Conservation (phyloP, 2,329 filamentous ascomycete species). For the Aspergillus sp. region DNA sequence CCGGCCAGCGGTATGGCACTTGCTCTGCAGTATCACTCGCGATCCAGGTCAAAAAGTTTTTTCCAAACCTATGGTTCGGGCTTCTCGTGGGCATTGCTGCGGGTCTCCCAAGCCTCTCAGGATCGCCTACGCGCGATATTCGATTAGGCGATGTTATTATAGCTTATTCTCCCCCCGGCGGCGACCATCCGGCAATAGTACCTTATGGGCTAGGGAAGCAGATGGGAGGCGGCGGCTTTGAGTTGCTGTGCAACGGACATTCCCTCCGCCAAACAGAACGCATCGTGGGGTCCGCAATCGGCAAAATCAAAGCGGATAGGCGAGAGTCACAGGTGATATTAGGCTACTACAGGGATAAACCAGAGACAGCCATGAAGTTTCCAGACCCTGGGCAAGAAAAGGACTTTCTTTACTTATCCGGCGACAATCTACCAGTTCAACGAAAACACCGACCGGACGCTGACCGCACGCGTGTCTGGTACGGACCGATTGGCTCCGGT, state of each 20-base stretch:
- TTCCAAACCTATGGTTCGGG: slow-evolving; percentile 39
- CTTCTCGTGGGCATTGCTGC: slow-evolving; percentile 40
- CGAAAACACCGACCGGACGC: background rate
- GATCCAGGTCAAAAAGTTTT: slow-evolving; percentile 34
- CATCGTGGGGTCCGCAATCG: slow-evolving; percentile 30
- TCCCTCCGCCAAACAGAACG: slow-evolving; percentile 29
- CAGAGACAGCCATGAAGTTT: background rate
- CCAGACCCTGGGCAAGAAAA: slow-evolving; percentile 4
- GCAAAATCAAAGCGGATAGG: slow-evolving; percentile 1
- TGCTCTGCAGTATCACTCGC: slow-evolving; percentile 35
- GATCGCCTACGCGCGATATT: slow-evolving; percentile 32
- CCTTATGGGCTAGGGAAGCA: slow-evolving; percentile 39
- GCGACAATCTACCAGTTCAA: background rate
- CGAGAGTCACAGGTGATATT: background rate
- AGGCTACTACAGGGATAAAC: background rate
- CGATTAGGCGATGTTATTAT: slow-evolving; percentile 42
- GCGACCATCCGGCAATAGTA: slow-evolving; percentile 27
- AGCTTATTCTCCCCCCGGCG: slow-evolving; percentile 17
- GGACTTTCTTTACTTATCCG: background rate
- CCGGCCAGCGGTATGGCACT: slow-evolving; percentile 36
- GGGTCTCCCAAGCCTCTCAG: slow-evolving; percentile 30
- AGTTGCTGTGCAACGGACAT: slow-evolving; percentile 25
- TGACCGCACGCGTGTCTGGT: slow-evolving; percentile 4
- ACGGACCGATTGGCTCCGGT: slow-evolving; percentile 3
- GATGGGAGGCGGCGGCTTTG: slow-evolving; percentile 23